These are phyloP conservation scores for Coprinellus aureogranulatus DNA, from an alignment of 768 basidiomycete genomes.

Conservation along the genomic window DNA sequence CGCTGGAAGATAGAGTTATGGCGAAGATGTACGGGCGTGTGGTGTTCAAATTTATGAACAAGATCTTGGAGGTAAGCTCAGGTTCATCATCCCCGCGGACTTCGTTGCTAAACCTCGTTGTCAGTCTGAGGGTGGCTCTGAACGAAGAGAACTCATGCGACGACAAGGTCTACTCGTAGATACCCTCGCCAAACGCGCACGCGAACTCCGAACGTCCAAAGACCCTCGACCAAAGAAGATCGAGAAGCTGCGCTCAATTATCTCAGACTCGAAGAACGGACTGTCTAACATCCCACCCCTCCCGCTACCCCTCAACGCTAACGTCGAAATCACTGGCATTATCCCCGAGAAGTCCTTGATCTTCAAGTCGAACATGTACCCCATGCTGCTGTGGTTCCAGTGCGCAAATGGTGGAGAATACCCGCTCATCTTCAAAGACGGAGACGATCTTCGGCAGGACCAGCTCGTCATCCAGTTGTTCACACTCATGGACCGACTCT, in stretches of 20 bases:
- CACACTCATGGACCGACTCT: constrained; percentile 92
- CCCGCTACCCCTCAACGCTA: constrained; percentile 90
- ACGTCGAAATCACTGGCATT: constrained; percentile 79
- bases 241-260: constrained; percentile 83
- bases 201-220: constrained; percentile 84
- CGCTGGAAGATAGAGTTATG: constrained; percentile 78
- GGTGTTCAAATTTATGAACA: constrained; percentile 85
- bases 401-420: constrained; percentile 82
- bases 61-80: constrained; percentile 72
- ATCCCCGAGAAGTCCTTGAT: constrained; percentile 89
- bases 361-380: constrained; percentile 96
- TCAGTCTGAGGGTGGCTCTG: constrained; percentile 71
- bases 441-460: constrained; percentile 97
- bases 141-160: constrained; percentile 84
- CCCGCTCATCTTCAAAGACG: constrained; percentile 97
- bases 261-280: constrained; percentile 83
- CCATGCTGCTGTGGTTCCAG: constrained; percentile 87
- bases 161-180: constrained; percentile 89
- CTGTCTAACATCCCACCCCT: constrained; percentile 77
- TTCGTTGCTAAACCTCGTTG: neutral
- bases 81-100: neutral
- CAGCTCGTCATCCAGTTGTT: constrained; percentile 98
- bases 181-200: constrained; percentile 79
- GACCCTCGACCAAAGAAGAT: constrained; percentile 97
- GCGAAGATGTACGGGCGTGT: constrained; percentile 94